A percentile compares a stretch with the other conserved stretches of the same genome.
These are phyloP conservation scores for Paramarasmius palmivorus DNA, from an alignment of 1,284 basidiomycete species.

Conservation along the genomic window DNA sequence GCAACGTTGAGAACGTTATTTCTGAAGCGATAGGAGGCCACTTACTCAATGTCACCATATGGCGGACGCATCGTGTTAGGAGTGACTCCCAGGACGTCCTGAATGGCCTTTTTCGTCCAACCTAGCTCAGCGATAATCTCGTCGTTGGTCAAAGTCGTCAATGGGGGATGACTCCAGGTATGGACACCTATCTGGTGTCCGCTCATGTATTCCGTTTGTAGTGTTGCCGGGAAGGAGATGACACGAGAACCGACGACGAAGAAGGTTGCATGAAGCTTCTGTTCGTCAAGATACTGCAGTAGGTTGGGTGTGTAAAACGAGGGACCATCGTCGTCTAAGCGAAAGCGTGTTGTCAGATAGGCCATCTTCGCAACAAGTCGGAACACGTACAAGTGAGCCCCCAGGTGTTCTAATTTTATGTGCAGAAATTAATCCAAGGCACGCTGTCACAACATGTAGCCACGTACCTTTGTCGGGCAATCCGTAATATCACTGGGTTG, in stretches of 20 bases:
- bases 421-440: neutral
- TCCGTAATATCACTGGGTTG: conserved; percentile 65
- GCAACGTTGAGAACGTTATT: neutral
- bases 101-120: conserved; percentile 85
- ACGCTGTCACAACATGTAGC: conserved; percentile 23
- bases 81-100: conserved; percentile 73
- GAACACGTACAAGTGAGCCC: conserved; percentile 15
- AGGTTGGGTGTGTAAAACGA: conserved; percentile 80
- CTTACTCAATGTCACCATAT: conserved; percentile 64
- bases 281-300: conserved; percentile 64
- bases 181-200: conserved; percentile 73
- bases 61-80: conserved; percentile 63
- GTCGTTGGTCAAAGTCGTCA: conserved; percentile 81
- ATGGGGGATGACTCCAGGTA: conserved; percentile 65
- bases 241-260: conserved; percentile 84
- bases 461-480: conserved; percentile 73
- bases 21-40: conserved; percentile 8
- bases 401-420: conserved; percentile 10
- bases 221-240: conserved; percentile 29
- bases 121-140: conserved; percentile 87
- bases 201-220: conserved; percentile 71
- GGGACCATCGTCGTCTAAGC: conserved; percentile 78
- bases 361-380: neutral
- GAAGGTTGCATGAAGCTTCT: conserved; percentile 80
- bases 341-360: neutral